Conservation (phyloP, 495 filamentous ascomycete genomes). For the Hypoxylon subgilvum region DNA sequence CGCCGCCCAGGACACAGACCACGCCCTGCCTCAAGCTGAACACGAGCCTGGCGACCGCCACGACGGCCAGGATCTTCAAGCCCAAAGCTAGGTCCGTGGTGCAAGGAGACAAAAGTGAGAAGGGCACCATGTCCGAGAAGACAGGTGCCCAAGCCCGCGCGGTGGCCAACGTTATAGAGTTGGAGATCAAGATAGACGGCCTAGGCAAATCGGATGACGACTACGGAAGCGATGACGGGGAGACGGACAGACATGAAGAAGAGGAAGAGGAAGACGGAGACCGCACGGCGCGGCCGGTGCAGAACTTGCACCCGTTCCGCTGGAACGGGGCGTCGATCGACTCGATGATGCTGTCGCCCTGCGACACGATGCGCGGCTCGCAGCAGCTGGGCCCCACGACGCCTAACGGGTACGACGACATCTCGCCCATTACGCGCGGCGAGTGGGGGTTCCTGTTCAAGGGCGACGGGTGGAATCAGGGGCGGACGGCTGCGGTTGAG, state of each 20-base stretch:
- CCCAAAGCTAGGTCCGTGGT: constrained; percentile 24
- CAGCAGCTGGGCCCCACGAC: constrained; percentile 50
- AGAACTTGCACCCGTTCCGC: constrained; percentile 4
- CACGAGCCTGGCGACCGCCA: constrained; percentile 42
- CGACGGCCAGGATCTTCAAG: constrained; percentile 24
- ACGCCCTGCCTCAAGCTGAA: constrained; percentile 48
- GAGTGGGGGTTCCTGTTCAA: constrained; percentile 62
- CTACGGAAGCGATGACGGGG: neutral
- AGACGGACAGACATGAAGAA: neutral
- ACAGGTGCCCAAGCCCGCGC: no score
- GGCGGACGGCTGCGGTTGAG: constrained; percentile 48
- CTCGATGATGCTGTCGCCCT: constrained; percentile 38
- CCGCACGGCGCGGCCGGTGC: constrained; percentile 46
- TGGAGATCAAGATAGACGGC: constrained; percentile 25
- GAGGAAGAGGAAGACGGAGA: constrained; percentile 37
- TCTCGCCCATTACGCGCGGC: constrained; percentile 59
- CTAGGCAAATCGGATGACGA: neutral
- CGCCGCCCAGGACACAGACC: constrained; percentile 20
- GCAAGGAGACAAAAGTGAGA: neutral
- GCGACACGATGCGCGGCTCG: constrained; percentile 15
- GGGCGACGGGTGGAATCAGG: constrained; percentile 48
- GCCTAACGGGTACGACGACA: constrained; percentile 61
- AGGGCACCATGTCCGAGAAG: neutral
- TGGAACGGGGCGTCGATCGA: constrained; percentile 46
- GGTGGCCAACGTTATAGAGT: neutral